phyloP scores from a whole-genome alignment of 345 rosid species.

The Citrus sp. region DNA sequence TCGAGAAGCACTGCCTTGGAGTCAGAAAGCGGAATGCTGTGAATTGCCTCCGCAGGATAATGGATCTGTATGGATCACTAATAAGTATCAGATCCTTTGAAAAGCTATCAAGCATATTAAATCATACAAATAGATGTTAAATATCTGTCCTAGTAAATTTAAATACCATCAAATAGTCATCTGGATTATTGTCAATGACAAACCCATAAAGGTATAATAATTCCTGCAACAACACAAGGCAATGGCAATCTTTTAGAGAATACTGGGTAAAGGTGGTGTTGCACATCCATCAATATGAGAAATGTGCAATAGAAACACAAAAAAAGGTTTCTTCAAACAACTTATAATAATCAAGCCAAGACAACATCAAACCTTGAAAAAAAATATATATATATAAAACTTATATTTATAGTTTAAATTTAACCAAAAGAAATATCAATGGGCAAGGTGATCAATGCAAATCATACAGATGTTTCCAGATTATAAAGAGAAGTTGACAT shows the following conservation, averaged over 20 bases:
- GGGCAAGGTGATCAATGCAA: not conserved
- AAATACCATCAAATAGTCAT: slow-evolving; percentile 89
- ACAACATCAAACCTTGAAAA: not conserved
- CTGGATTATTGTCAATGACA: slow-evolving; percentile 79
- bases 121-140: not conserved
- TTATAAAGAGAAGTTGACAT: not conserved
- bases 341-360: not conserved
- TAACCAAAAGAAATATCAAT: not conserved
- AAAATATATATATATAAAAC: not conserved
- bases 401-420: not conserved
- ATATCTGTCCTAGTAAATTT: not conserved
- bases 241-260: not conserved
- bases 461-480: not conserved
- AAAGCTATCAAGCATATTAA: not conserved
- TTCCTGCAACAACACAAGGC: slow-evolving; percentile 50
- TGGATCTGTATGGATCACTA: slow-evolving; percentile 49
- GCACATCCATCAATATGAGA: not conserved
- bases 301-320: not conserved
- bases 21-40: slow-evolving; percentile 57
- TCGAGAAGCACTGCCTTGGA: slow-evolving; percentile 79
- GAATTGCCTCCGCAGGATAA: slow-evolving; percentile 88
- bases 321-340: not conserved
- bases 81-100: not conserved
- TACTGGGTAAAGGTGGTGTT: not conserved
- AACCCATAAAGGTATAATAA: slow-evolving; percentile 90